Evolutionary conservation across 257 asterid species (phyloP), one percentile per base, ranked within the genome.

Genomic region (Nicotiana noctiflora): DNA sequence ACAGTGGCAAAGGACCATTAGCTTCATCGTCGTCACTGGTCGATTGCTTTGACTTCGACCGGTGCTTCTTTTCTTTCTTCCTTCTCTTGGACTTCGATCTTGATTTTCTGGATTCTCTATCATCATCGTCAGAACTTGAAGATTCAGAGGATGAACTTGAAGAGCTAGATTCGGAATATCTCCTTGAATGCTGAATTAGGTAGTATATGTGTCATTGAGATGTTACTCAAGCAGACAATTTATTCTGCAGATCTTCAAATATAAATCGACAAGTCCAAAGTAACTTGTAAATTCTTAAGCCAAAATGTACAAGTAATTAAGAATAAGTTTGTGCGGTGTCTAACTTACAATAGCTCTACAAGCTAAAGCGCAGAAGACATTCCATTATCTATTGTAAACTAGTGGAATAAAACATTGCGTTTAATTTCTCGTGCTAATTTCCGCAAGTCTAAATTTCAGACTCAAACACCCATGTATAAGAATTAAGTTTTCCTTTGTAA

Each of bases 1-100:
- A 94, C 77, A 94, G 96, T 3, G 98, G 98, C 82, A 94, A 85
- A 25, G 98, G 98, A 64, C 98, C 98, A 13, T 83, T 92, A 70
- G 84, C 89, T 56, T 87, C 91, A 75, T 85, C 88, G 23, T 84
- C 75, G 46, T 86, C 89, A 8, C 86, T 80, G 80, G 86, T 77
- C 3, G 85, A 81, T 21, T 85, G 90, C 88, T 90, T 93, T n/a
- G 93, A 90, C 81, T 86, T 90, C 8, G 91, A 90, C 21, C 83
- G 83, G 31, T 86, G 92, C 84, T 82, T 90, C 75, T 87, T 94
- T 34, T 88, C 98, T 84, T 92, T 92, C 93, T 90, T 90, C 89
- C 88, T 88, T 83, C 89, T 87, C 89, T 89, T 91, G 46, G 86
- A 80, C 83, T 86, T 87, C 15, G 97, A 91, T 82, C 83, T 93